Evolutionary conservation across 441 rosid genomes (phyloP).

Genomic region (Cnidoscolus chayamansa): DNA sequence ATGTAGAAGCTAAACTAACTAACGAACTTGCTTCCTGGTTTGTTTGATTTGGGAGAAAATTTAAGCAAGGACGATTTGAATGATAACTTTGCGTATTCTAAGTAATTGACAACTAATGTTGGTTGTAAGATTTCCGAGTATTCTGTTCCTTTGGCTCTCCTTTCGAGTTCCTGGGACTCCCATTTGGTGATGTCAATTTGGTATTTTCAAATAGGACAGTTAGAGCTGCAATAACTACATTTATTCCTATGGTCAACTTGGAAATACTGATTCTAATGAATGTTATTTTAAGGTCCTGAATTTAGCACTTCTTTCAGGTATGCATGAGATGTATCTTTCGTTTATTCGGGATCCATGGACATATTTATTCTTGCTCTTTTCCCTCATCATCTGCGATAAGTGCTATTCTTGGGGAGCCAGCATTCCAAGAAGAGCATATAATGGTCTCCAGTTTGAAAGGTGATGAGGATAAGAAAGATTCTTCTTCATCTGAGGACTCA

Average conservation of each 20-base stretch:
- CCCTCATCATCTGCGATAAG: conserved; percentile 32
- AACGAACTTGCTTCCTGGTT: background rate
- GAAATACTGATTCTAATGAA: background rate
- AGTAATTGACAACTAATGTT: background rate
- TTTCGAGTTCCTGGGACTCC: background rate
- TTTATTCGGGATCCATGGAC: conserved; percentile 45
- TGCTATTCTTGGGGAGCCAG: conserved; percentile 25
- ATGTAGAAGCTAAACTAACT: background rate
- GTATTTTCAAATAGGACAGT: background rate
- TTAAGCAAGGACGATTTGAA: background rate
- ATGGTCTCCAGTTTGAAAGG: conserved; percentile 5
- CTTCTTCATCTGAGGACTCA: conserved; percentile 15
- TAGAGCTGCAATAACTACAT: background rate
- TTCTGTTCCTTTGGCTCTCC: background rate
- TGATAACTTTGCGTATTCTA: background rate
- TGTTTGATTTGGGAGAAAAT: background rate
- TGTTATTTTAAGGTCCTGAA: background rate
- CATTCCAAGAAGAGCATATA: conserved; percentile 10
- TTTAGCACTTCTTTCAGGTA: conserved; percentile 39
- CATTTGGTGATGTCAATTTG: background rate
- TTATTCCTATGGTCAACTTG: background rate
- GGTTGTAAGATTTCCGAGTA: background rate
- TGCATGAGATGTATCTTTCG: conserved; percentile 76
- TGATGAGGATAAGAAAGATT: conserved; percentile 16
- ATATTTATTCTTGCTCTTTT: conserved; percentile 31